phyloP scores from a whole-genome alignment of 345 rosid species.

The Euphorbia pulcherrima region DNA sequence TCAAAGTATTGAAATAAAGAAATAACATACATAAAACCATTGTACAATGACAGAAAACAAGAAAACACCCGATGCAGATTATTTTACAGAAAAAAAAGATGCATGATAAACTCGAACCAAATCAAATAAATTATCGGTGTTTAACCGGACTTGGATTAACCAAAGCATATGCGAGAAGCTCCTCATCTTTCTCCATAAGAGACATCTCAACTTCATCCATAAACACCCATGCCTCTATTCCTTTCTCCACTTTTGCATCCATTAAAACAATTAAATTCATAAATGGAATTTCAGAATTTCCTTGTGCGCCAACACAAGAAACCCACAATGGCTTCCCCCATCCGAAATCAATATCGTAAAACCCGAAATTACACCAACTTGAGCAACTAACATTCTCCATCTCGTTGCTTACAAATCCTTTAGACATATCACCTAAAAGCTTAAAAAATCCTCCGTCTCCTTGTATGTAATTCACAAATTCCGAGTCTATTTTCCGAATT shows the following conservation, averaged over 20 bases:
- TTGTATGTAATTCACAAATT: neutral
- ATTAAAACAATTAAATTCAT: neutral
- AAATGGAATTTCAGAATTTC: neutral
- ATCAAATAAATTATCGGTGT: no score
- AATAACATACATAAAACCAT: no score
- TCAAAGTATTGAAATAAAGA: no score
- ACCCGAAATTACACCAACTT: neutral
- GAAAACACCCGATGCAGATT: no score
- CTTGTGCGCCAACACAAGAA: neutral
- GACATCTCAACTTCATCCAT: slow-evolving; percentile 16
- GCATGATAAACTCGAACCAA: no score
- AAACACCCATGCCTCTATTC: slow-evolving; percentile 24
- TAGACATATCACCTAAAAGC: neutral
- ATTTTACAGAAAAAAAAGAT: no score
- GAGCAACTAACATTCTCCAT: neutral
- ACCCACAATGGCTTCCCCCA: neutral
- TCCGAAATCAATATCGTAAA: neutral
- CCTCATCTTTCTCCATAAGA: neutral
- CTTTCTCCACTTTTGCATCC: slow-evolving; percentile 1
- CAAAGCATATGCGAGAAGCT: slow-evolving; percentile 16
- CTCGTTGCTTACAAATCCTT: neutral
- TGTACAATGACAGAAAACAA: no score
- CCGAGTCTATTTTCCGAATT: neutral
- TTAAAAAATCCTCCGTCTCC: neutral
- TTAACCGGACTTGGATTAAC: slow-evolving; percentile 13